These are phyloP conservation scores for Microcyclospora pomicola DNA, from an alignment of 2,329 filamentous ascomycete genomes.

Conservation along the genomic window DNA sequence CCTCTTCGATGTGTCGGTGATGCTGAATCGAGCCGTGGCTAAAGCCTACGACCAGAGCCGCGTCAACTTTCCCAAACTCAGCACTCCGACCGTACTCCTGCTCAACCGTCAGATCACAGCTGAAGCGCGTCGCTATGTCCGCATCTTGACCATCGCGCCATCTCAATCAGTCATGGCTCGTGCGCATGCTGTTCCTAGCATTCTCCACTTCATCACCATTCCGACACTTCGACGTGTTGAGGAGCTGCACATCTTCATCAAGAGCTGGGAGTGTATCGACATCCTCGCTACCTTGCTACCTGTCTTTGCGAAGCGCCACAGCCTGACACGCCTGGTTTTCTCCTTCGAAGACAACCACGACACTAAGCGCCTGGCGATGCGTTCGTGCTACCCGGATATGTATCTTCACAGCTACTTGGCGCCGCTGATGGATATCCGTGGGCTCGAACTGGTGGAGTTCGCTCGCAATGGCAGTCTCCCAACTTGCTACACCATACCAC, in stretches of 20 bases:
- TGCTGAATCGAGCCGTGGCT: neutral
- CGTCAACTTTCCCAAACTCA: neutral
- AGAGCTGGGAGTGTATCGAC: constrained; percentile 17
- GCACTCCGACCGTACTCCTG: constrained; percentile 22
- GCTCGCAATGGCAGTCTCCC: constrained; percentile 13
- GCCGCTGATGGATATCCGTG: constrained; percentile 10
- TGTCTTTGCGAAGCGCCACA: constrained; percentile 4
- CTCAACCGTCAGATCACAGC: constrained; percentile 22
- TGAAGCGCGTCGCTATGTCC: constrained; percentile 11
- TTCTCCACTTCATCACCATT: constrained; percentile 13
- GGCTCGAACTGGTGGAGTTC: constrained; percentile 11
- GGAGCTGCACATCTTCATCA: constrained; percentile 12
- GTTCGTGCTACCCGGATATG: constrained; percentile 13
- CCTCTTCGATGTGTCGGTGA: constrained; percentile 10
- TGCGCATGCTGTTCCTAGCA: constrained; percentile 5
- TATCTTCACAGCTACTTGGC: constrained; percentile 10
- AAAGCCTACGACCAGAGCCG: neutral
- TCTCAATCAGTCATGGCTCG: neutral
- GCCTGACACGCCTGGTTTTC: constrained; percentile 10
- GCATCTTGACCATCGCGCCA: constrained; percentile 3
- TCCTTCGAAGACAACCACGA: constrained; percentile 12
- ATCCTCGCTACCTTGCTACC: constrained; percentile 8
- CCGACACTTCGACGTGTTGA: constrained; percentile 10
- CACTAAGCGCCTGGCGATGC: constrained; percentile 4
- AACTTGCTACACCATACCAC: constrained; percentile 8